Percentiles rank a stretch among this genome's conserved stretches.
These are phyloP conservation scores for Helianthus annuus DNA, from an alignment of 129 eudicot species.

Conservation along the genomic window HanXRQr2.0-SUNRISE NC_035440.2:18328527-18329026, in stretches of 20 bases:
- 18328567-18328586: slow-evolving; percentile 8
- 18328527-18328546: slow-evolving; percentile 40
- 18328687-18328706: slow-evolving; percentile 19
- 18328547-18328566: slow-evolving; percentile 9
- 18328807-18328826: slow-evolving; percentile 35
- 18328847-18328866: too few relatives aligned
- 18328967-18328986: slow-evolving; percentile 19
- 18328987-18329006: not conserved
- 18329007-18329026: not conserved
- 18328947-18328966: too few relatives aligned
- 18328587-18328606: not conserved
- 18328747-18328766: slow-evolving; percentile 22
- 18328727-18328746: slow-evolving; percentile 27
- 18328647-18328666: not conserved
- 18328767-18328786: slow-evolving; percentile 33
- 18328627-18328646: slow-evolving; percentile 33
- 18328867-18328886: slow-evolving; percentile 18
- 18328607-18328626: slow-evolving; percentile 34
- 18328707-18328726: slow-evolving; percentile 38
- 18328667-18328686: too few relatives aligned
- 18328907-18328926: slow-evolving; percentile 7
- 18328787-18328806: slow-evolving; percentile 26
- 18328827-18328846: slow-evolving; percentile 33
- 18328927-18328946: slow-evolving; percentile 1
- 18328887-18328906: slow-evolving; percentile 25